phyloP scores from a whole-genome alignment of 2,329 filamentous ascomycete species.

The Cladosporium cucumerinum region DNA sequence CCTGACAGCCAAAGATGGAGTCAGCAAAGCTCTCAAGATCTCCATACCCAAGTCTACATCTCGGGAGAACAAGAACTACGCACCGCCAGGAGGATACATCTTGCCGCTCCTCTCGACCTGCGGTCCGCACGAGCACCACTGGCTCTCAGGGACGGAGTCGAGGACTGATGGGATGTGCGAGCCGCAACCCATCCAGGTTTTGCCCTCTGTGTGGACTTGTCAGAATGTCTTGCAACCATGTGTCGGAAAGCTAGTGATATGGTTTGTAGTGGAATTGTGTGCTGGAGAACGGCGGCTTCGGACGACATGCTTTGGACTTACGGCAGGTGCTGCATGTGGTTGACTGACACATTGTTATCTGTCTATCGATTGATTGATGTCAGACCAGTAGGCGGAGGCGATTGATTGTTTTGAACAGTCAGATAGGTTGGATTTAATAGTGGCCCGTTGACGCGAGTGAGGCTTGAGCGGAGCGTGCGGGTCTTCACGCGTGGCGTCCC shows the following conservation, averaged over 20 bases:
- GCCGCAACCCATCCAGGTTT: slow-evolving; percentile 37
- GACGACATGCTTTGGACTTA: slow-evolving; percentile 36
- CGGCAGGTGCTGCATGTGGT: slow-evolving; percentile 61
- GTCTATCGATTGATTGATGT: too few relatives aligned
- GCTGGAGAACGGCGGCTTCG: background rate
- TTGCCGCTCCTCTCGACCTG: slow-evolving; percentile 56
- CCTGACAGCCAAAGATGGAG: background rate
- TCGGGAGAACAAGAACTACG: background rate
- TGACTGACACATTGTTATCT: slow-evolving; percentile 60
- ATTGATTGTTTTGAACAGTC: too few relatives aligned
- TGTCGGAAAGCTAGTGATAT: background rate
- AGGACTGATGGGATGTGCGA: slow-evolving; percentile 60
- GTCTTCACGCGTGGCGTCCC: background rate
- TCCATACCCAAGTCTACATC: background rate
- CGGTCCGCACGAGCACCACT: slow-evolving; percentile 62
- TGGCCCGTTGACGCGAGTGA: too few relatives aligned
- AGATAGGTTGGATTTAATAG: too few relatives aligned
- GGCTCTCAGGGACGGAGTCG: slow-evolving; percentile 51
- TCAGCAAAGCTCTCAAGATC: background rate
- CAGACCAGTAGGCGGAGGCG: too few relatives aligned
- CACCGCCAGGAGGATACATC: slow-evolving; percentile 51
- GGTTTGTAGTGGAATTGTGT: slow-evolving; percentile 29
- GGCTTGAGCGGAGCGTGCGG: too few relatives aligned
- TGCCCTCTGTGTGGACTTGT: slow-evolving; percentile 24
- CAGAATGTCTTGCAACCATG: background rate